Percentiles rank a stretch among this genome's conserved stretches.
Evolutionary conservation across 148 eudicot species (phyloP).

Genomic region (Cornus kousa): DNA sequence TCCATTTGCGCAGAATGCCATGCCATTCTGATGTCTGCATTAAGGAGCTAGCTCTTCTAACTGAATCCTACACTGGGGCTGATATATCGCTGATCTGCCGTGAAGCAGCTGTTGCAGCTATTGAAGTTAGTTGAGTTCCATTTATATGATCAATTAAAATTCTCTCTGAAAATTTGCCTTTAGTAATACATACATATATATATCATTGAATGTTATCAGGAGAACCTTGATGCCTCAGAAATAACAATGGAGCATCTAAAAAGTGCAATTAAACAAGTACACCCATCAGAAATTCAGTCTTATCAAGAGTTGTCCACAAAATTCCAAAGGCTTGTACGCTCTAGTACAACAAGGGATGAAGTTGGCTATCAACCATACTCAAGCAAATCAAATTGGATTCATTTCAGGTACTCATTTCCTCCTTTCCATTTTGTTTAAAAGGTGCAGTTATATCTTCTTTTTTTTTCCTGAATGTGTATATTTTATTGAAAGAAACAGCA

Average conservation of each 20-base stretch:
- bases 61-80: conserved; percentile 91
- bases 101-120: conserved; percentile 74
- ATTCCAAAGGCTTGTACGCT: conserved; percentile 65
- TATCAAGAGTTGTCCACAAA: conserved; percentile 58
- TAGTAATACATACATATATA: neutral
- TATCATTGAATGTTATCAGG: conserved; percentile 38
- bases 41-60: conserved; percentile 55
- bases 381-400: conserved; percentile 23
- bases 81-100: conserved; percentile 79
- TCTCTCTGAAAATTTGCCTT: neutral
- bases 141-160: neutral
- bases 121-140: conserved; percentile 52
- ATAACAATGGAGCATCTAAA: conserved; percentile 78
- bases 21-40: conserved; percentile 64
- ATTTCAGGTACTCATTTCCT: conserved; percentile 36
- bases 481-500: too few species aligned
- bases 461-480: too few species aligned
- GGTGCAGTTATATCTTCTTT: neutral
- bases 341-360: conserved; percentile 38
- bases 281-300: conserved; percentile 63
- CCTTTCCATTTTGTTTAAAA: neutral
- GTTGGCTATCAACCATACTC: conserved; percentile 30
- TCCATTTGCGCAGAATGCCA: conserved; percentile 69
- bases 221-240: conserved; percentile 51
- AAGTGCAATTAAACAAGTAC: conserved; percentile 53